A percentile compares a stretch with the other conserved stretches of the same genome.
phyloP scores from a whole-genome alignment of 148 eudicot species.

The Amaranthus cruentus region DNA sequence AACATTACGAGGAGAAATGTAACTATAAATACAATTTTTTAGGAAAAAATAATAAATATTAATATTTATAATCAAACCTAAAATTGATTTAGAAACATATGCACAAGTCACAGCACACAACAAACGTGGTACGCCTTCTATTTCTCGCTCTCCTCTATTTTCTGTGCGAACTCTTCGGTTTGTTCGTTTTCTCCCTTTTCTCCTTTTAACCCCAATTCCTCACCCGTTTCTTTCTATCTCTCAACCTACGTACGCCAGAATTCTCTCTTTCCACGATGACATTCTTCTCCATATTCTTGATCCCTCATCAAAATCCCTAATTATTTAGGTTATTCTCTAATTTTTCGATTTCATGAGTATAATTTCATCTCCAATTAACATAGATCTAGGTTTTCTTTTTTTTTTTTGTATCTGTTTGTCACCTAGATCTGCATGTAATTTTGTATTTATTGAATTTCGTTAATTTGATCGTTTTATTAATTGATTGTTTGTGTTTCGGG shows the following conservation, averaged over 20 bases:
- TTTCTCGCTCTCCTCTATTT: background rate
- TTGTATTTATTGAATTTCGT: background rate
- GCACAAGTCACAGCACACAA: background rate
- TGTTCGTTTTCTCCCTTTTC: background rate
- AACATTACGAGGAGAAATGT: no score
- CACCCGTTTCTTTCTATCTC: background rate
- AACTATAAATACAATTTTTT: no score
- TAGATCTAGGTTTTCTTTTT: conserved; percentile 4
- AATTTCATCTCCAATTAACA: background rate
- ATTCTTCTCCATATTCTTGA: background rate
- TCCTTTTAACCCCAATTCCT: background rate
- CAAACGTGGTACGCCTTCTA: background rate
- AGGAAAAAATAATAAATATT: no score
- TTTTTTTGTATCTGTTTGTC: background rate
- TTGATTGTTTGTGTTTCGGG: background rate
- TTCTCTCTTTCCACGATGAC: background rate
- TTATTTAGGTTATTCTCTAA: background rate
- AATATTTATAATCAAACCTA: no score
- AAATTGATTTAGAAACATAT: no score
- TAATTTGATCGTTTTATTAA: conserved; percentile 1
- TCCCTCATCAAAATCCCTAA: background rate
- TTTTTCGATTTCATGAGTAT: background rate
- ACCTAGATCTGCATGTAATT: background rate
- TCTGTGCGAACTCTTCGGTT: conserved; percentile 15
- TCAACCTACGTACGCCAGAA: background rate